These are phyloP conservation scores for Heliosperma pusillum DNA, from an alignment of 148 eudicot genomes.

Conservation along the genomic window DNA sequence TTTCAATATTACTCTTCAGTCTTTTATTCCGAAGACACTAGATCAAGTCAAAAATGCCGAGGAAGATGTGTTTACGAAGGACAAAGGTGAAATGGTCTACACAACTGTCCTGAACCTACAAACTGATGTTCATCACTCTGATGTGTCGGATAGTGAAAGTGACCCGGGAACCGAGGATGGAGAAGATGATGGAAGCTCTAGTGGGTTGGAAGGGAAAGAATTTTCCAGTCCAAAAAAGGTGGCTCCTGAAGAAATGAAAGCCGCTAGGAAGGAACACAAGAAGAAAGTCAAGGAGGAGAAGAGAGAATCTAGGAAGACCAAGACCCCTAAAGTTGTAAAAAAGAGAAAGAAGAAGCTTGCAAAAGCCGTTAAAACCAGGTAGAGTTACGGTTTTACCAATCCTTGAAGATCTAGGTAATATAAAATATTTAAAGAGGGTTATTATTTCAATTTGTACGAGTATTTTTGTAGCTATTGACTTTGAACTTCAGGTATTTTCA, in stretches of 20 bases:
- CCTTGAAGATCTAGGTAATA: background rate
- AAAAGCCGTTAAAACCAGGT: slow-evolving; percentile 59
- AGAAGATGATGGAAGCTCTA: slow-evolving; percentile 34
- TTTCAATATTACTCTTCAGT: slow-evolving; percentile 32
- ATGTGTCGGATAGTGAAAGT: slow-evolving; percentile 35
- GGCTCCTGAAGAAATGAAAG: slow-evolving; percentile 54
- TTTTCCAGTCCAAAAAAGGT: slow-evolving; percentile 19
- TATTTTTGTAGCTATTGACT: background rate
- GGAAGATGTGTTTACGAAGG: slow-evolving; percentile 46
- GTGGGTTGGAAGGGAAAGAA: slow-evolving; percentile 35
- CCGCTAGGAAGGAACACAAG: slow-evolving; percentile 88
- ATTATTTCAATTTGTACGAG: background rate
- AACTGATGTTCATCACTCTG: slow-evolving; percentile 19
- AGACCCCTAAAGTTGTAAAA: slow-evolving; percentile 76
- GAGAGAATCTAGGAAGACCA: slow-evolving; percentile 80
- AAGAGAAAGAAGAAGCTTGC: slow-evolving; percentile 94
- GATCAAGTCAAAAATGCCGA: slow-evolving; percentile 80
- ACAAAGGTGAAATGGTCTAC: slow-evolving; percentile 22
- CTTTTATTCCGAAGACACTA: slow-evolving; percentile 80
- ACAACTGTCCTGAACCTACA: slow-evolving; percentile 72
- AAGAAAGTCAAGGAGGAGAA: slow-evolving; percentile 96
- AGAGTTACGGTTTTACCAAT: background rate
- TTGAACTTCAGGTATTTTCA: too few species aligned
- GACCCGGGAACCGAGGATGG: slow-evolving; percentile 39
- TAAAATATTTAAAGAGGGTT: too few species aligned